Evolutionary conservation across 2,329 filamentous ascomycete genomes (phyloP).

Genomic region (Epichloe typhina): DNA sequence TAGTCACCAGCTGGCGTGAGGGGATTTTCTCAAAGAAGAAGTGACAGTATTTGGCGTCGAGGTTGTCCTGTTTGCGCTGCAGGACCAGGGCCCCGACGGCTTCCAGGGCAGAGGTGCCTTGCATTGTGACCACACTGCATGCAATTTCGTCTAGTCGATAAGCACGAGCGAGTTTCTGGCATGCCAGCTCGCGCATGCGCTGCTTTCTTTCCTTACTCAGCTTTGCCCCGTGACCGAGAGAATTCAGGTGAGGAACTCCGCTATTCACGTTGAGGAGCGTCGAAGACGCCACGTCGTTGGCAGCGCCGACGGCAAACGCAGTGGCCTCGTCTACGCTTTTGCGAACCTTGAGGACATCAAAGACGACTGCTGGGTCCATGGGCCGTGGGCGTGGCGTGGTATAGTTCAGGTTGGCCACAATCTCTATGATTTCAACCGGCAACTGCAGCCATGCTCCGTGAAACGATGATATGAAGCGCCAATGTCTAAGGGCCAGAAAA

Average conservation of each 20-base stretch:
- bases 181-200: conserved; percentile 69
- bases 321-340: conserved; percentile 69
- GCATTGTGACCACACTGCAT: conserved; percentile 73
- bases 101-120: conserved; percentile 63
- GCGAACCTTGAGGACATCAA: conserved; percentile 73
- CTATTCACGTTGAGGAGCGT: conserved; percentile 44
- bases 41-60: conserved; percentile 75
- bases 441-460: conserved; percentile 75
- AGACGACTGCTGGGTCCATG: conserved; percentile 69
- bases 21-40: conserved; percentile 86
- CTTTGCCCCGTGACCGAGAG: conserved; percentile 38
- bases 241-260: conserved; percentile 9
- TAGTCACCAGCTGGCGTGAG: conserved; percentile 57
- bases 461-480: conserved; percentile 74
- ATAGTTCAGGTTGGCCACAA: conserved; percentile 67
- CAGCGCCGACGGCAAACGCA: conserved; percentile 62
- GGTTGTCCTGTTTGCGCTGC: conserved; percentile 51
- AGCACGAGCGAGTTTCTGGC: conserved; percentile 61
- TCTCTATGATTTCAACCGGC: conserved; percentile 65
- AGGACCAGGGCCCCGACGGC: conserved; percentile 63
- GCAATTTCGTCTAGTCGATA: conserved; percentile 76
- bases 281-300: conserved; percentile 56
- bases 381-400: conserved; percentile 62
- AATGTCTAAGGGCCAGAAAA: conserved; percentile 43
- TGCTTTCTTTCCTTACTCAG: conserved; percentile 65